Evolutionary conservation across 129 eudicot genomes (phyloP), one percentile per base, ranked within the genome.

Genomic region (Flaveria trinervia): DNA sequence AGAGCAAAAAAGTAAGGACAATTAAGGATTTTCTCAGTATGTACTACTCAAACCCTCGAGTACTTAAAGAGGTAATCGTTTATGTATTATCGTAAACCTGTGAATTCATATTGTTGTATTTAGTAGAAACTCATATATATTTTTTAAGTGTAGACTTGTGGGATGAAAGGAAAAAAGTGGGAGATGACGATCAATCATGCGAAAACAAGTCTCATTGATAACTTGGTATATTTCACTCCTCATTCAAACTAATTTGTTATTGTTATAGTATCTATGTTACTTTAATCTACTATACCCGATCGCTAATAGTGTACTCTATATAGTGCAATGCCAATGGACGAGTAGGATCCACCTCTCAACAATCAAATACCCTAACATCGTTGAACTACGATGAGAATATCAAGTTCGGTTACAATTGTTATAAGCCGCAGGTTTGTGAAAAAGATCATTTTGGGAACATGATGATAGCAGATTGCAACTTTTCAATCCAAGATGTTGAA

Each of bases 11-110:
- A 2, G 65, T 86, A 13, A 8, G 4, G 12, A 83, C 59, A 16
- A 82, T 86, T 76, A 56, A 57, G 74, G 74, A 74, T 56, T 86
- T 86, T 68, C 77, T 83, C 7, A 8, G 54, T 56, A 67, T 30
- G 73, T 55, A 60, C 7, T 28, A 50, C 23, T 77, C 49, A 17
- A 44, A 86, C 50, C 71, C 76, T 36, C 17, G 3, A 36, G 68
- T 7, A 20, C 87, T 86, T 41, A 66, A 80, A 70, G 20, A 52
- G 55, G 90, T 86, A 73, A 78, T 28, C 18, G 1, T 9, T 0
- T 22, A 16, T 55, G 20, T 36, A 61, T 52, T 72, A 16, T 41
- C 26, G 26, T 11, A 9, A 61, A 17, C 6, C 43, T n/a, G 43
- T 23, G 2, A 18, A 43, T 25, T 71, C 13, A 1, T 51, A 30